Conservation (phyloP, 495 filamentous ascomycete genomes). For the Schizothecium vesticola region DNA sequence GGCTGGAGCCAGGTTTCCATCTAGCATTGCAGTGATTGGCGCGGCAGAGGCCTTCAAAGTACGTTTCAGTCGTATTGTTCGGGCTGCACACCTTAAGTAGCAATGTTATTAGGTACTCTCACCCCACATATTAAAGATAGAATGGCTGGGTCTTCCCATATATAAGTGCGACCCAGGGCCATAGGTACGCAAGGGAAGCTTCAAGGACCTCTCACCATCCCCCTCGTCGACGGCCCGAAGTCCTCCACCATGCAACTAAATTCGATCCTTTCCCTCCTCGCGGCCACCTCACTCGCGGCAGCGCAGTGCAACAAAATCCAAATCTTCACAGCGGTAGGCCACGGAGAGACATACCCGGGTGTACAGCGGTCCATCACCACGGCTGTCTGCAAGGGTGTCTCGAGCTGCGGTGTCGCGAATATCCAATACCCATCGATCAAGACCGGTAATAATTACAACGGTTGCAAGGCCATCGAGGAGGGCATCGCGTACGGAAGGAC, state of each 20-base stretch:
- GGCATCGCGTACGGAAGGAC: constrained; percentile 1
- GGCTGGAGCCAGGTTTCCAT: too few species aligned
- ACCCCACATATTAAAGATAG: not conserved
- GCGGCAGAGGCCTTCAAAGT: constrained; percentile 3
- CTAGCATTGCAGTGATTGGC: constrained; percentile 7
- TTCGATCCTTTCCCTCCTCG: constrained; percentile 1
- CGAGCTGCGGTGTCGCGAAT: constrained; percentile 5
- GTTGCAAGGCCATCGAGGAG: constrained; percentile 1
- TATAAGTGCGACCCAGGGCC: not conserved
- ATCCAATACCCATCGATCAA: constrained; percentile 6
- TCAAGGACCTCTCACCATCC: not conserved
- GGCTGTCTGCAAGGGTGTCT: constrained; percentile 1
- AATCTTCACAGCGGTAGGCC: constrained; percentile 3
- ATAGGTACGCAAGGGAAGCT: not conserved
- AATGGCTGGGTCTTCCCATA: constrained; percentile 1
- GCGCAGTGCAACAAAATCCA: constrained; percentile 6
- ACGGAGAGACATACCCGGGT: constrained; percentile 1
- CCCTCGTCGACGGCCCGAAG: not conserved
- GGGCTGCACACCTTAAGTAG: not conserved
- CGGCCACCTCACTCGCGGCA: not conserved
- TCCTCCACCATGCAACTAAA: not conserved
- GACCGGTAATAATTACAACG: constrained; percentile 1
- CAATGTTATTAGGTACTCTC: too few species aligned
- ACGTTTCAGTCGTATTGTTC: not conserved
- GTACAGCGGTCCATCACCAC: constrained; percentile 2